Conservation (phyloP, 1,284 basidiomycete species). For the Neotropicomus parvogracilis region DNA sequence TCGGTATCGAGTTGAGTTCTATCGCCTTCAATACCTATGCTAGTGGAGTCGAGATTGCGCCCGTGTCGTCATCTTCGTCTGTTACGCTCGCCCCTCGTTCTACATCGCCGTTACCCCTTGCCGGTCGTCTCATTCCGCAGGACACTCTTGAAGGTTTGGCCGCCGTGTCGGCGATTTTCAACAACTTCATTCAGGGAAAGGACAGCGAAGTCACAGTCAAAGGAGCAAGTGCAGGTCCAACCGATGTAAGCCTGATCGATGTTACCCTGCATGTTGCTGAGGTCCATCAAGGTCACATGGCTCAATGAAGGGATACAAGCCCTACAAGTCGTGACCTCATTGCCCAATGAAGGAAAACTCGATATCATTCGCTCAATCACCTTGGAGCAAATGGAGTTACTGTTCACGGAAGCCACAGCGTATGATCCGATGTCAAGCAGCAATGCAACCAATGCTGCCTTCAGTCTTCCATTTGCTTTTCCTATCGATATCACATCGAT, state of each 20-base stretch:
- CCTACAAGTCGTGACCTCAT: constrained; percentile 55
- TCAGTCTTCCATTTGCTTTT: constrained; percentile 70
- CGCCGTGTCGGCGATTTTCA: constrained; percentile 66
- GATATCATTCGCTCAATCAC: constrained; percentile 65
- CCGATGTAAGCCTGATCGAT: constrained; percentile 42
- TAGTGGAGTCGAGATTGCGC: constrained; percentile 55
- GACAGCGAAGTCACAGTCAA: constrained; percentile 60
- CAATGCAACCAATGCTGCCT: constrained; percentile 56
- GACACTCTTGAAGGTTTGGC: constrained; percentile 50
- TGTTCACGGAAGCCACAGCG: constrained; percentile 56
- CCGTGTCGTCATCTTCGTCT: constrained; percentile 46
- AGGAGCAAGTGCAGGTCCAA: constrained; percentile 62
- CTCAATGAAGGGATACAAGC: constrained; percentile 72
- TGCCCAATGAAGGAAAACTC: constrained; percentile 64
- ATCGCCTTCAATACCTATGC: constrained; percentile 63
- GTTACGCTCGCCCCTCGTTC: constrained; percentile 59
- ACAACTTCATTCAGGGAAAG: constrained; percentile 68
- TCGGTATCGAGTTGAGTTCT: constrained; percentile 64
- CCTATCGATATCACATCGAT: constrained; percentile 65
- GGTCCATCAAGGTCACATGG: constrained; percentile 56
- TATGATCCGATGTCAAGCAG: constrained; percentile 61
- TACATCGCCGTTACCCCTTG: constrained; percentile 53
- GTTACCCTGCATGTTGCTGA: constrained; percentile 9
- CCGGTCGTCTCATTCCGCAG: constrained; percentile 68
- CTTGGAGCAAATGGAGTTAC: constrained; percentile 60